phyloP scores from a whole-genome alignment of 1,284 basidiomycete species.

The Ganoderma sp. region DNA sequence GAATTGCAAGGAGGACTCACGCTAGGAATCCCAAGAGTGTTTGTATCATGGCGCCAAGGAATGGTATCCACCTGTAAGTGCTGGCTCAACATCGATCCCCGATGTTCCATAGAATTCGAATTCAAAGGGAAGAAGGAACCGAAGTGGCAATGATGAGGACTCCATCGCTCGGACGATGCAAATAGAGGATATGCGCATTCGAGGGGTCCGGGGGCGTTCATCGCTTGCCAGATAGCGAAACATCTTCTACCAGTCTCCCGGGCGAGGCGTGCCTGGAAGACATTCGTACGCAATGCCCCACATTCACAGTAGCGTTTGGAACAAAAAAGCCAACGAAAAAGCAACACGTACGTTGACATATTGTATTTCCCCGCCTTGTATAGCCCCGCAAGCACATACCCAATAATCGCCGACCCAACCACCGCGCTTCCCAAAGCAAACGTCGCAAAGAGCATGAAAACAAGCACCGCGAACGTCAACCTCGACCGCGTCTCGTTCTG shows the following conservation, averaged over 20 bases:
- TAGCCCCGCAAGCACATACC: slow-evolving; percentile 72
- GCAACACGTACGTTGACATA: slow-evolving; percentile 77
- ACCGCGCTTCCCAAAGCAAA: slow-evolving; percentile 69
- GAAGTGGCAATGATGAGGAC: neutral
- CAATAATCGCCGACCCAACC: slow-evolving; percentile 72
- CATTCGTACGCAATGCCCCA: neutral
- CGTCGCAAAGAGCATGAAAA: slow-evolving; percentile 63
- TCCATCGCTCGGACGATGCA: neutral
- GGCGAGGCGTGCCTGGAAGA: neutral
- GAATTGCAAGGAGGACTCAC: slow-evolving; percentile 43
- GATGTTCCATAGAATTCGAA: neutral
- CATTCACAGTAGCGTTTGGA: neutral
- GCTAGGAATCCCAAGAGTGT: slow-evolving; percentile 71
- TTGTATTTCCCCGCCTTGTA: slow-evolving; percentile 72
- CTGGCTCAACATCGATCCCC: neutral
- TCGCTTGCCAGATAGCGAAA: neutral
- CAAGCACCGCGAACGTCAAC: slow-evolving; percentile 66
- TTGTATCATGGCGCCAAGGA: slow-evolving; percentile 75
- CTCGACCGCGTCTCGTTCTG: slow-evolving; percentile 63
- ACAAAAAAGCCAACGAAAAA: slow-evolving; percentile 5
- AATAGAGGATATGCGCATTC: neutral
- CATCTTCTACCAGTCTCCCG: neutral
- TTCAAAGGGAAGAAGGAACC: neutral
- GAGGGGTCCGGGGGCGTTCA: neutral
- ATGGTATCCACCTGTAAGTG: slow-evolving; percentile 81